Evolutionary conservation across 176 grass and related monocot species (phyloP), one percentile per base, ranked within the genome.

Genomic region (Metroxylon sagu): DNA sequence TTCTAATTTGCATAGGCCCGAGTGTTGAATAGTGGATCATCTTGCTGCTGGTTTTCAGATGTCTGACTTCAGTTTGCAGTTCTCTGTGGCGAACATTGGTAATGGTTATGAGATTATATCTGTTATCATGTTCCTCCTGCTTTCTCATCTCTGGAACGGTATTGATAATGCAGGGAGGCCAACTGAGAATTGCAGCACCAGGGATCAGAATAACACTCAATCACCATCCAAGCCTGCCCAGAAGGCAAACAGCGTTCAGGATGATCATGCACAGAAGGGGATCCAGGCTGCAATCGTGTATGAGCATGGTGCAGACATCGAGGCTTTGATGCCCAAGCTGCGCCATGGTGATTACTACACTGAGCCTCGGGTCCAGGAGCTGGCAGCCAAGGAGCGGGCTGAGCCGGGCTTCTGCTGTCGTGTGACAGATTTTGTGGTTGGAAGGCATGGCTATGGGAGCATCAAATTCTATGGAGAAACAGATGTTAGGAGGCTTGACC

Each of bases 391-490:
- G 66, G 91, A 90, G 71, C 83, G 68, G 15, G 74, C 57, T 14
- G 77, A 96, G 50, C 77, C 86, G 26, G 91, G 91, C 19, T 96
- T 76, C 68, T 84, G 85, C 25, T 7, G 74, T 25, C 61, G 14
- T 7, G 83, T 96, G 8, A 85, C 56, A 53, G 83, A 96, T 39
- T 96, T 96, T 50, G 69, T 84, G 49, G 80, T 96, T 3, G 91
- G 91, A 16, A 77, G 83, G 28, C 80, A 64, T 53, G 77, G 55
- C 19, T 96, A 87, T 3, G 91, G 91, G 26, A 90, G 86, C 65
- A 90, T 96, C 52, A 85, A 82, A 50, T 82, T 90, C 29, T 73
- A 66, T 15, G 91, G 83, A 30, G 86, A 85, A 62, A 96, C 91
- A 0, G 83, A 96, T 30, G 77, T 90, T 18, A 79, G 85, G 17